Percentiles rank a stretch among this genome's conserved stretches.
Evolutionary conservation across 768 basidiomycete genomes (phyloP).

Genomic region (Daedaleopsis sinensis): DNA sequence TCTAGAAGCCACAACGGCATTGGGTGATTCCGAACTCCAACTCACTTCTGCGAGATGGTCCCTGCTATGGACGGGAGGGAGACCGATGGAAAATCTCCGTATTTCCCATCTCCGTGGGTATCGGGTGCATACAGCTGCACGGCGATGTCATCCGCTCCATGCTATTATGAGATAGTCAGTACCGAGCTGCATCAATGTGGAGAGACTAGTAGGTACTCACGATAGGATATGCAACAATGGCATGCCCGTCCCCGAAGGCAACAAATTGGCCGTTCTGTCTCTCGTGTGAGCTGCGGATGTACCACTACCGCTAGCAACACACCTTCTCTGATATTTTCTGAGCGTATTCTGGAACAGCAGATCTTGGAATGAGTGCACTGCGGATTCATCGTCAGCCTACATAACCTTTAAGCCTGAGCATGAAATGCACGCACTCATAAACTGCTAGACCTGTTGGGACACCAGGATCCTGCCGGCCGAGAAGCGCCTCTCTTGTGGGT

Average conservation of each 20-base stretch:
- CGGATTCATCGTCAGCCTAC: not conserved
- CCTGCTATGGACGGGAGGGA: not conserved
- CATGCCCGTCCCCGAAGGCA: conserved; percentile 6
- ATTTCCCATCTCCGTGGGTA: not conserved
- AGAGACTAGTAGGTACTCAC: conserved; percentile 4
- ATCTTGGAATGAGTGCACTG: not conserved
- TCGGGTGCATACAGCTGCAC: conserved; percentile 15
- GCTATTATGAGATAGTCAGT: not conserved
- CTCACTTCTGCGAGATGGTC: not conserved
- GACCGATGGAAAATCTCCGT: conserved; percentile 2
- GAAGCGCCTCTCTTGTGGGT: conserved; percentile 21
- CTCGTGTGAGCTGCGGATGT: not conserved
- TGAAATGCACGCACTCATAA: conserved; percentile 29
- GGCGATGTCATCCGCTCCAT: not conserved
- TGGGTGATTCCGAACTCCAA: not conserved
- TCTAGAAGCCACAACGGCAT: no score
- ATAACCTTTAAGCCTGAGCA: not conserved
- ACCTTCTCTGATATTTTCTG: not conserved
- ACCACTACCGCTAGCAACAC: not conserved
- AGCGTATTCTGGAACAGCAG: not conserved
- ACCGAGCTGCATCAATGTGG: no score
- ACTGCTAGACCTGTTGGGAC: conserved; percentile 26
- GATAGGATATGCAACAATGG: conserved; percentile 10
- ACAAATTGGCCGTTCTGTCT: conserved; percentile 1
- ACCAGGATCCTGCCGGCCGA: conserved; percentile 16